Evolutionary conservation across 75 land plant species (phyloP), one percentile per base, ranked within the genome.

Genomic region (Picea glauca): DNA sequence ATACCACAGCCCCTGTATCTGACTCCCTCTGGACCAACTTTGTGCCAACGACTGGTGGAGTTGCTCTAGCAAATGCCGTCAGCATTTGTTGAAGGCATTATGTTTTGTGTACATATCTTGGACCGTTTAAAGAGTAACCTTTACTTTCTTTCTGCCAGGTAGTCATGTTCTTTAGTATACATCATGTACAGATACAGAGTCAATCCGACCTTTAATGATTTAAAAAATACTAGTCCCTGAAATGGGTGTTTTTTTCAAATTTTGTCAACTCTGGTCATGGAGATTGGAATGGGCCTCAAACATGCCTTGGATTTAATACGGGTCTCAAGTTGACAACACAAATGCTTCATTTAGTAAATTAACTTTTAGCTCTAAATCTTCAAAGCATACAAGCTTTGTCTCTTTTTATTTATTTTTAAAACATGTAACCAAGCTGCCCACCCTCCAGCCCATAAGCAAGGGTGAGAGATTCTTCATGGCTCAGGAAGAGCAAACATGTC

Each of bases 11-110:
- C 38, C 73, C 73, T 70, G 73, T 17, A 46, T 70, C 73, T 70
- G 73, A 70, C 11, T 40, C 73, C 73, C 20, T 70, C 2, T 70
- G 73, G 73, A 70, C 43, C 73, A 70, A 35, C 11, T 46, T 70
- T 70, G 73, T 43, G 73, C 50, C 73, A 70, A 20, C 73, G 50
- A 70, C 9, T 20, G 73, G 73, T 70, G 73, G 73, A 70, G 43
- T 70, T 70, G 9, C 73, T 43, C 54, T 70, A 46, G 54, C 73
- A 70, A 70, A 70, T 70, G 73, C 73, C 8, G 73, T 70, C n/a
- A 35, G 73, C 43, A 70, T 70, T 70, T 70, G 73, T 70, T 70
- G 54, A 70, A 70, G 73, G 26, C 13, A 20, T 40, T 70, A 70
- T 40, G 43, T 35, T 70, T n/a, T 70, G 54, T 43, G 73, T 70